Conservation (phyloP, 2,329 filamentous ascomycete species). For the Xylaria sp. region DNA sequence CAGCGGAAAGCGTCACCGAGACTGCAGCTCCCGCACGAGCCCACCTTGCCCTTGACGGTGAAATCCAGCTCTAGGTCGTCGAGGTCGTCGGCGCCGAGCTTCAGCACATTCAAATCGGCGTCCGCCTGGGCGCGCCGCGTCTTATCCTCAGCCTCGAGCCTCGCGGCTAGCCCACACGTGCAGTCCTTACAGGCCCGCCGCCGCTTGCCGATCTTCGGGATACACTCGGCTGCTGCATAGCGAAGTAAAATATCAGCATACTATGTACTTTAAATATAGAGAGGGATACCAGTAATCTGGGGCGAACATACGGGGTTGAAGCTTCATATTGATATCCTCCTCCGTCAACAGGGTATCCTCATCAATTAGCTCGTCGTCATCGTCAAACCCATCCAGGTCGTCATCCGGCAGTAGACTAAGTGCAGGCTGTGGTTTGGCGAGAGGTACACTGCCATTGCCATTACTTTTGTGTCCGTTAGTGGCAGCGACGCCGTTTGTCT, state of each 20-base stretch:
- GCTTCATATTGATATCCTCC: conserved; percentile 80
- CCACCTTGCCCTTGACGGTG: conserved; percentile 95
- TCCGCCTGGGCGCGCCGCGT: conserved; percentile 73
- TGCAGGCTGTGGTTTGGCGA: conserved; percentile 62
- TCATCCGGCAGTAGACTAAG: conserved; percentile 71
- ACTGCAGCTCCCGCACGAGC: conserved; percentile 89
- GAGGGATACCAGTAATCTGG: neutral
- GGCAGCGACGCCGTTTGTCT: conserved; percentile 47
- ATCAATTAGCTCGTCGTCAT: conserved; percentile 89
- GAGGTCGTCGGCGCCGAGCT: conserved; percentile 80
- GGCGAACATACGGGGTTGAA: conserved; percentile 78
- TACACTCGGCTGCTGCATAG: conserved; percentile 79
- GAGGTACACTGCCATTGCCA: conserved; percentile 50
- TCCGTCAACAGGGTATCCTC: conserved; percentile 88
- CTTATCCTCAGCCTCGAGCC: conserved; percentile 85
- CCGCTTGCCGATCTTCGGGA: conserved; percentile 86
- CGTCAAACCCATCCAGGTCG: conserved; percentile 74
- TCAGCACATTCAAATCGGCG: conserved; percentile 69
- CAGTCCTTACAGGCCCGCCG: conserved; percentile 98
- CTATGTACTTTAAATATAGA: neutral
- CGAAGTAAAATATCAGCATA: conserved; percentile 40
- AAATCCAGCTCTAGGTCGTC: conserved; percentile 83
- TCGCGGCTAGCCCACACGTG: conserved; percentile 89
- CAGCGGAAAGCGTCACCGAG: conserved; percentile 90
- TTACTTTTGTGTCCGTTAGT: conserved; percentile 48